Conservation (phyloP, 176 grass and related monocot species). For the Paspalum notatum region DNA sequence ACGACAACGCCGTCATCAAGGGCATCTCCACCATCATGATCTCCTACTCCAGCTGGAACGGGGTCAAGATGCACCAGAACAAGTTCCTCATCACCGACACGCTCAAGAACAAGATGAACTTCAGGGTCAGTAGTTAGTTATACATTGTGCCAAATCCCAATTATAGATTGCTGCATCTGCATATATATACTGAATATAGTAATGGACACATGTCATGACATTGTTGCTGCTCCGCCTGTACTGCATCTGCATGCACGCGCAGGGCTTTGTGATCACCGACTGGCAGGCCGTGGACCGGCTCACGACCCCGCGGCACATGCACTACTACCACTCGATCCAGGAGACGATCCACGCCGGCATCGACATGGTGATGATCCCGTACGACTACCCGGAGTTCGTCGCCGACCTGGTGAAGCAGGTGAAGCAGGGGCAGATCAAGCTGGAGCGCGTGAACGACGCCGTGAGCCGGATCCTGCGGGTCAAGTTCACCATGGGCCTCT, state of each 20-base stretch:
- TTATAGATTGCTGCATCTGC: no score
- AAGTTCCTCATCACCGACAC: conserved; percentile 65
- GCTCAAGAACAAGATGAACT: conserved; percentile 71
- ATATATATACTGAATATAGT: no score
- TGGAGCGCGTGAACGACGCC: conserved; percentile 74
- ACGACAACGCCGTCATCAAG: conserved; percentile 70
- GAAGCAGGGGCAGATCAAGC: conserved; percentile 43
- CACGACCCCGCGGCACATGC: conserved; percentile 52
- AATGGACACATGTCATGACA: not conserved
- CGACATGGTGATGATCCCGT: conserved; percentile 92
- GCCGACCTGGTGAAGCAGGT: conserved; percentile 50
- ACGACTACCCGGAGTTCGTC: conserved; percentile 67
- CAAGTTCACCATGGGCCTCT: conserved; percentile 88
- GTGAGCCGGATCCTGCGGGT: conserved; percentile 82
- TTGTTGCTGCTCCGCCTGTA: not conserved
- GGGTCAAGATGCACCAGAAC: conserved; percentile 89
- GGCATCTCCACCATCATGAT: conserved; percentile 78
- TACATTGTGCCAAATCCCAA: no score
- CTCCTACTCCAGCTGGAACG: conserved; percentile 89
- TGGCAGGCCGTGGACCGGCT: conserved; percentile 82
- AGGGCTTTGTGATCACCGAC: conserved; percentile 87
- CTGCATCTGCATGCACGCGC: not conserved
- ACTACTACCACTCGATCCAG: conserved; percentile 77
- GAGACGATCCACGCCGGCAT: conserved; percentile 74
- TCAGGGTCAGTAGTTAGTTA: conserved; percentile 45